Base-by-base conservation (phyloP, 2,329 filamentous ascomycete species). In the Colletotrichum agaves region DNA sequence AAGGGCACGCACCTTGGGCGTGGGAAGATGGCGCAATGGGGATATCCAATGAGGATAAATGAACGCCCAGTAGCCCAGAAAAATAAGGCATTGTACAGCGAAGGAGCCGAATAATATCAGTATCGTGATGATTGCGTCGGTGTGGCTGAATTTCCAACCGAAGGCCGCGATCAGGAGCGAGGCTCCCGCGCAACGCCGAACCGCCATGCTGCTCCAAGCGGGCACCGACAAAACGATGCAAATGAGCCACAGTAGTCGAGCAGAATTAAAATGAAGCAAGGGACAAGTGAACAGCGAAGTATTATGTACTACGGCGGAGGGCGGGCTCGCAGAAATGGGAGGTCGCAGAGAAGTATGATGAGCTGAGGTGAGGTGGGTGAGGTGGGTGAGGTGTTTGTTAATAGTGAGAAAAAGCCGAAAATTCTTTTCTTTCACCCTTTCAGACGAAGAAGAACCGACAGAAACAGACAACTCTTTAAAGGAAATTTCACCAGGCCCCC, bases 1-100 rank as follows among this genome's bases (percentile, higher is more conserved):
- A 7, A 7, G 1, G 27, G 8, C 5, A 52, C 70, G 8, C 70
- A 82, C 81, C 72, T 77, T 79, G 15, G 82, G 82, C 0, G 81
- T 81, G 0, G 83, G 82, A 1, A 85, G 58, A 23, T 61, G 58
- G 21, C 58, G 58, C 33, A 61, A 17, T 12, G 58, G 58, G 10
- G 58, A 61, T 3, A 61, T 7, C 46, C 47, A 61, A n/a, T 43
- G 47, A 61, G 58, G 82, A 63, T 82, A 84, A 23, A 85, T 68
- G 63, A 83, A 74, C 43, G 79, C 61, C 13, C 73, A 72, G 70
- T 81, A 83, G 5, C 72, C 37, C 44, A 76, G 75, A 61, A 75
- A 31, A 5, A 75, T 2, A 12, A 69, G n/a, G 13, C 63, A 57
- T 27, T 59, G 67, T 4, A 61, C 39, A n/a, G n/a, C 10, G 3